Percentiles rank a stretch among this genome's conserved stretches.
Evolutionary conservation across 1,139 yeast genomes (phyloP).

Genomic region (Geotrichum klebahnii): DNA sequence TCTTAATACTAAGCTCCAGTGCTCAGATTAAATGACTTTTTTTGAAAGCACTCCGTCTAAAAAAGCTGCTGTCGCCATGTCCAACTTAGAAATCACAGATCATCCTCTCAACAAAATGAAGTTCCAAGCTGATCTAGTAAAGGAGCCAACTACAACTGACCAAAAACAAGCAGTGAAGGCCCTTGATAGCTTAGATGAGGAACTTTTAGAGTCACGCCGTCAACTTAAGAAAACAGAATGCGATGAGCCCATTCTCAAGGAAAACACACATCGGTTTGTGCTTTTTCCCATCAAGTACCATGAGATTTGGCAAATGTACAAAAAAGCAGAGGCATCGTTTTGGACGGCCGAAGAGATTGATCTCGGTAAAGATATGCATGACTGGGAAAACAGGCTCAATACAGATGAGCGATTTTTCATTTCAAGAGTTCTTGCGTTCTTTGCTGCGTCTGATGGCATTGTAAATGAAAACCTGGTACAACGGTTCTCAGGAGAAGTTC

Average conservation of each 20-base stretch:
- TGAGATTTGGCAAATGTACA: constrained; percentile 98
- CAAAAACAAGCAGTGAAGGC: constrained; percentile 9
- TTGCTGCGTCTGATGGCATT: constrained; percentile 97
- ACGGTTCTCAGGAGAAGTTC: constrained; percentile 95
- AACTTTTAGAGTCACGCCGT: constrained; percentile 32
- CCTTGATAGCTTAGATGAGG: constrained; percentile 24
- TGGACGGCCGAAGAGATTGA: constrained; percentile 99
- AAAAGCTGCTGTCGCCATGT: constrained; percentile 40
- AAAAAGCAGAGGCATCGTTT: constrained; percentile 97
- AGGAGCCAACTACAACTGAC: constrained; percentile 23
- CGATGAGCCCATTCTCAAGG: constrained; percentile 83
- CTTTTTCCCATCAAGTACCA: constrained; percentile 95
- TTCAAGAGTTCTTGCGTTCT: constrained; percentile 91
- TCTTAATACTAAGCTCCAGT: too few species aligned
- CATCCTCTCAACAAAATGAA: constrained; percentile 29
- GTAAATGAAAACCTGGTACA: constrained; percentile 96
- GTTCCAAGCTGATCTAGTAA: constrained; percentile 20
- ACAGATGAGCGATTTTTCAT: constrained; percentile 88
- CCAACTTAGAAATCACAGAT: constrained; percentile 34
- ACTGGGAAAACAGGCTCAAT: constrained; percentile 81
- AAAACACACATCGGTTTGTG: constrained; percentile 87
- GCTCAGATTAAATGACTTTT: too few species aligned
- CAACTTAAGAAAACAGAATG: constrained; percentile 68
- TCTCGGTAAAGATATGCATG: constrained; percentile 80
- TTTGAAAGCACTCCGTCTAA: constrained; percentile 41